phyloP scores from a whole-genome alignment of 2,329 filamentous ascomycete genomes.

The Capronia americana region DNA sequence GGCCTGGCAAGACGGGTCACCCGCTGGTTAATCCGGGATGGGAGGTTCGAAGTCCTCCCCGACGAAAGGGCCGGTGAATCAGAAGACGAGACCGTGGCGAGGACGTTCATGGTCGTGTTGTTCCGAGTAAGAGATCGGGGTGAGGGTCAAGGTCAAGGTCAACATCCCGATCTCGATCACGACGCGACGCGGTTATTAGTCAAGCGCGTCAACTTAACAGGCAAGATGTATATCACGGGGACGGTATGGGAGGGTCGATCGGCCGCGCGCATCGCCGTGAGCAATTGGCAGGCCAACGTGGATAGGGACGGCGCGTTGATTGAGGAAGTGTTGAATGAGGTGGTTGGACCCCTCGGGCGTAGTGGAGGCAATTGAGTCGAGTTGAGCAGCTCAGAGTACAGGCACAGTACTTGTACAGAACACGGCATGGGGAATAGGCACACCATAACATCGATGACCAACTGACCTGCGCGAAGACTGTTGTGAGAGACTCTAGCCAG shows the following conservation, averaged over 20 bases:
- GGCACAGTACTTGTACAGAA: no score
- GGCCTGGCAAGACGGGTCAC: conserved; percentile 72
- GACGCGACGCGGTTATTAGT: conserved; percentile 57
- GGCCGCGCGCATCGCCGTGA: conserved; percentile 82
- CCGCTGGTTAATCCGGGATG: conserved; percentile 64
- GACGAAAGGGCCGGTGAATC: conserved; percentile 40
- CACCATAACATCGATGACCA: no score
- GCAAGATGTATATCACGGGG: conserved; percentile 81
- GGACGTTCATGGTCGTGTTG: conserved; percentile 73
- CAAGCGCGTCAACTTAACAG: conserved; percentile 72
- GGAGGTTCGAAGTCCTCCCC: conserved; percentile 72
- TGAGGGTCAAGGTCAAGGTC: no score
- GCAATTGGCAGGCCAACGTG: conserved; percentile 80
- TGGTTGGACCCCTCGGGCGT: conserved; percentile 40
- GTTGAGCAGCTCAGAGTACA: neutral
- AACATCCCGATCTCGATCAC: conserved; percentile 37
- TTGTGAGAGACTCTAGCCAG: no score
- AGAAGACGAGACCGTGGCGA: conserved; percentile 54
- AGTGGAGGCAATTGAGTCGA: neutral
- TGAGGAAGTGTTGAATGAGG: conserved; percentile 63
- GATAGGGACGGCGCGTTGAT: conserved; percentile 72
- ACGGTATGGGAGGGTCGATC: conserved; percentile 76
- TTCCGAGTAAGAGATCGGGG: conserved; percentile 71
- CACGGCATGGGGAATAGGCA: no score
- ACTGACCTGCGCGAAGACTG: no score